These are phyloP conservation scores for Tetraselmis chui DNA, from an alignment of 139 green algal species.

Conservation along the genomic window DNA sequence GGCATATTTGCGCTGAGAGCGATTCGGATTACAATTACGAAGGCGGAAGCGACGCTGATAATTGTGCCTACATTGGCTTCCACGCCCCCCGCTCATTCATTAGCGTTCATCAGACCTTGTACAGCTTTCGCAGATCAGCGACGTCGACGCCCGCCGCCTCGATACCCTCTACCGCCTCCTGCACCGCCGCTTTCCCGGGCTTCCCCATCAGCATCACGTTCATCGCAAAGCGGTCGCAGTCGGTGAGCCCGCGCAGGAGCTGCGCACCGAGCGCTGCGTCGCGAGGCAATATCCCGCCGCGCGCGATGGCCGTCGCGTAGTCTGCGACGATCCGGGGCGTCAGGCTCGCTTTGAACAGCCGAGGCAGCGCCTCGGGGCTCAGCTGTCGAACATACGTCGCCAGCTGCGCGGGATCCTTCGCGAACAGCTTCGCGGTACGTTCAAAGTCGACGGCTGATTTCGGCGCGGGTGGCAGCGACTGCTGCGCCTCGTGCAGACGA, in stretches of 20 bases:
- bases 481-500: background rate
- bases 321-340: background rate
- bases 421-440: background rate
- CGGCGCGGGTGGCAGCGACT: background rate
- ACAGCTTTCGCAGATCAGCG: background rate
- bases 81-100: too few species aligned
- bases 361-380: background rate
- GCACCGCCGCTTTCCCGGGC: background rate
- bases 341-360: background rate
- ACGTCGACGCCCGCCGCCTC: background rate
- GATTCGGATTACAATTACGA: too few species aligned
- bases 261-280: background rate
- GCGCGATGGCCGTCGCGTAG: background rate
- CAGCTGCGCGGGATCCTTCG: background rate
- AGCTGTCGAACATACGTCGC: background rate
- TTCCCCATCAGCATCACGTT: background rate
- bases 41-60: too few species aligned
- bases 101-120: too few species aligned
- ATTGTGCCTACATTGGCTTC: too few species aligned
- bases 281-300: background rate
- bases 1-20: too few species aligned
- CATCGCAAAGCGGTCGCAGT: background rate
- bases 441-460: background rate
- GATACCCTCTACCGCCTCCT: background rate
- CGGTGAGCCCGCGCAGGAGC: background rate